These are phyloP conservation scores for Penicillium daleae DNA, from an alignment of 495 filamentous ascomycete genomes.

Conservation along the genomic window DNA sequence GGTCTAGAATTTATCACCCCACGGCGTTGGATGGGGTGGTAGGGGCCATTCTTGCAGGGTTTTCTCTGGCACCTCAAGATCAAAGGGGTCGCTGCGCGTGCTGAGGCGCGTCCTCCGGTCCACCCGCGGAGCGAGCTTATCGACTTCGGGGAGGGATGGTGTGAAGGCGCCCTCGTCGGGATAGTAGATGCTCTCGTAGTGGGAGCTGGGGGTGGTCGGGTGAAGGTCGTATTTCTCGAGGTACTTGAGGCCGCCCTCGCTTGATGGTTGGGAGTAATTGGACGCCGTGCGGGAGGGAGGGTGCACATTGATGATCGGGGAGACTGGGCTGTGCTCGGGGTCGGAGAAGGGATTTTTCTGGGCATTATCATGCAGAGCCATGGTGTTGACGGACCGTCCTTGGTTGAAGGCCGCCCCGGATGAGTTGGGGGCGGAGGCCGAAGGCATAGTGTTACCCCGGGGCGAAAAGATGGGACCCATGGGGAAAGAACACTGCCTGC, in stretches of 20 bases:
- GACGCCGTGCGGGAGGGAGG: slow-evolving; percentile 27
- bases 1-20: not conserved
- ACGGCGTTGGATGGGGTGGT: slow-evolving; percentile 6
- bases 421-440: slow-evolving; percentile 5
- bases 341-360: slow-evolving; percentile 10
- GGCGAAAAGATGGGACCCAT: not conserved
- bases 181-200: slow-evolving; percentile 17
- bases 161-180: slow-evolving; percentile 29
- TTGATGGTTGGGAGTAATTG: slow-evolving; percentile 25
- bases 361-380: slow-evolving; percentile 8
- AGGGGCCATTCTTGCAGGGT: slow-evolving; percentile 19
- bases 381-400: slow-evolving; percentile 11
- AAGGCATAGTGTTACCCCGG: not conserved
- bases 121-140: not conserved
- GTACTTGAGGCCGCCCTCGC: slow-evolving; percentile 1
- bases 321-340: slow-evolving; percentile 10
- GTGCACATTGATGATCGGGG: slow-evolving; percentile 13
- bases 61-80: slow-evolving; percentile 56
- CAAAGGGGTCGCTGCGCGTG: slow-evolving; percentile 66
- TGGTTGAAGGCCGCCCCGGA: slow-evolving; percentile 13
- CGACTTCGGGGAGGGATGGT: slow-evolving; percentile 12
- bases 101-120: slow-evolving; percentile 24
- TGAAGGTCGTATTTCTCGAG: slow-evolving; percentile 11
- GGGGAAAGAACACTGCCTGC: slow-evolving; percentile 11
- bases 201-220: not conserved